Evolutionary conservation across 352 stramenopile genomes (phyloP).

Genomic region (Pythium grandisporangium): DNA sequence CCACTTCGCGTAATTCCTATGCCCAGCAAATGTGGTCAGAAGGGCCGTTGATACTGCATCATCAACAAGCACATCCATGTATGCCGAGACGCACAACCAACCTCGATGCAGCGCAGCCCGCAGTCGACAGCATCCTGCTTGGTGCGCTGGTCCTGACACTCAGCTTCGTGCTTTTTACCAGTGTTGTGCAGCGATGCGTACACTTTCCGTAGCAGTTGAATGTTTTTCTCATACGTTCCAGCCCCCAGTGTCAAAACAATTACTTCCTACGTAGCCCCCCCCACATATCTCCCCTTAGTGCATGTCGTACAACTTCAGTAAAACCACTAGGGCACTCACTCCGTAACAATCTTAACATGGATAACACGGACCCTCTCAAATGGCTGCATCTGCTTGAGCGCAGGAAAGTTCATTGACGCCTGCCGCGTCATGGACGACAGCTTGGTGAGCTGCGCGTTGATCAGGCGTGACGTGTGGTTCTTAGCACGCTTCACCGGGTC

Average conservation of each 20-base stretch:
- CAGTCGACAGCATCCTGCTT: constrained; percentile 77
- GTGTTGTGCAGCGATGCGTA: constrained; percentile 72
- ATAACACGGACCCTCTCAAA: constrained; percentile 57
- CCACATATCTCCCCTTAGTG: background rate
- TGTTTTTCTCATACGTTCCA: constrained; percentile 57
- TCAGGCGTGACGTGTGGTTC: constrained; percentile 73
- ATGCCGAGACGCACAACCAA: constrained; percentile 4
- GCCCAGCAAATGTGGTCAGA: too few species aligned
- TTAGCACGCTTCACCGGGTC: constrained; percentile 76
- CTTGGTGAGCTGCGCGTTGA: constrained; percentile 70
- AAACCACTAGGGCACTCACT: too few species aligned
- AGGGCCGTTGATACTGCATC: background rate
- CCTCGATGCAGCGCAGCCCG: constrained; percentile 66
- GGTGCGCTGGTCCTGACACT: constrained; percentile 57
- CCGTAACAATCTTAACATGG: background rate
- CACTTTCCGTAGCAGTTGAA: constrained; percentile 69
- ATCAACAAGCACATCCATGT: background rate
- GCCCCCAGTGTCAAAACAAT: constrained; percentile 70
- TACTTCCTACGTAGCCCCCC: constrained; percentile 37
- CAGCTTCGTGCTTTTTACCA: constrained; percentile 59
- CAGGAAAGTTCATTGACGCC: constrained; percentile 63
- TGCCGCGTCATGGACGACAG: constrained; percentile 68
- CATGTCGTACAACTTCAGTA: too few species aligned
- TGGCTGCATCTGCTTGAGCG: constrained; percentile 63
- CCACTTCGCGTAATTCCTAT: constrained; percentile 11